Percentiles rank a stretch among this genome's conserved stretches.
Evolutionary conservation across 306 rosid species (phyloP).

Genomic region (Prunus mume): DNA sequence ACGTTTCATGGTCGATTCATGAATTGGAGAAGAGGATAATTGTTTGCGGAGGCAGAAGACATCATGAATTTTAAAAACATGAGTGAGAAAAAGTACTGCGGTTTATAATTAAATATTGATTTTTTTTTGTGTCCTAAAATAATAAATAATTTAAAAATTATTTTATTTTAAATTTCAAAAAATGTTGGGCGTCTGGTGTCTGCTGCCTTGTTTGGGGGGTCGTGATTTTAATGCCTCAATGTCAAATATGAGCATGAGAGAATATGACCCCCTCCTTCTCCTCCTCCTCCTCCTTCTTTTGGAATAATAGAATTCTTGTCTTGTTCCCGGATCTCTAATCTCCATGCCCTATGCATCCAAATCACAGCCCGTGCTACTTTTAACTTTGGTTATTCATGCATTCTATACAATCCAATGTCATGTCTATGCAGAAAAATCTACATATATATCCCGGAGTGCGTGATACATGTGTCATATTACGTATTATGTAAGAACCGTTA

Average conservation of each 20-base stretch:
- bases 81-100: neutral
- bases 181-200: too few species aligned
- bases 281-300: neutral
- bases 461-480: too few species aligned
- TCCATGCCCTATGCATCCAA: too few species aligned
- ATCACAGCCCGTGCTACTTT: too few species aligned
- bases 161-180: too few species aligned
- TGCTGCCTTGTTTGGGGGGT: neutral
- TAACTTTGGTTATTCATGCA: too few species aligned
- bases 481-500: too few species aligned
- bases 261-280: too few species aligned
- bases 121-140: neutral
- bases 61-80: neutral
- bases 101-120: neutral
- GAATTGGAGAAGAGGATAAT: slow-evolving; percentile 40
- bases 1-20: slow-evolving; percentile 54
- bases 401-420: too few species aligned
- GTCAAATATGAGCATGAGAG: neutral
- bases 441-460: too few species aligned
- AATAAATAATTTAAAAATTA: too few species aligned
- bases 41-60: slow-evolving; percentile 24
- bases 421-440: too few species aligned
- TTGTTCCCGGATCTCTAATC: neutral
- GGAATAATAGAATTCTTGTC: neutral
- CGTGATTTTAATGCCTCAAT: neutral